These are phyloP conservation scores for Chalaropsis ovoidea DNA, from an alignment of 2,329 filamentous ascomycete genomes.

Conservation along the genomic window DNA sequence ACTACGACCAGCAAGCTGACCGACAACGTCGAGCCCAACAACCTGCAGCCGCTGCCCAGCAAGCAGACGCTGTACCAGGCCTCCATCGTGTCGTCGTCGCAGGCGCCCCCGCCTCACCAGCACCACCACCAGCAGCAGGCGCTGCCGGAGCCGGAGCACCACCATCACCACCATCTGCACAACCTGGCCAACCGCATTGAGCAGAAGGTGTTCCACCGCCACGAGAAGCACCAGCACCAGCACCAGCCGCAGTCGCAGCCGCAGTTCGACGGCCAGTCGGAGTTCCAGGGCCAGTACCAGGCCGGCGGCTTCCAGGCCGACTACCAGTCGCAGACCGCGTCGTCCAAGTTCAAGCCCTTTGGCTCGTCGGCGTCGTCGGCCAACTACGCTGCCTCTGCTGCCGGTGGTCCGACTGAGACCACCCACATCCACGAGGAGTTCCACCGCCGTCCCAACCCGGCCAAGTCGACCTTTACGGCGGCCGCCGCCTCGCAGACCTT, in stretches of 20 bases:
- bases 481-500: slow-evolving; percentile 15
- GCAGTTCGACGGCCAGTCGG: neutral
- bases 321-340: neutral
- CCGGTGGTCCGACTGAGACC: slow-evolving; percentile 10
- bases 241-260: neutral
- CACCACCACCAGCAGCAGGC: slow-evolving; percentile 17
- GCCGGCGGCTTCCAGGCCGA: slow-evolving; percentile 2
- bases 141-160: slow-evolving; percentile 16
- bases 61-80: slow-evolving; percentile 26
- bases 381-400: slow-evolving; percentile 13
- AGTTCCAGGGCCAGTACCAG: neutral
- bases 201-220: slow-evolving; percentile 6
- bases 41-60: slow-evolving; percentile 41
- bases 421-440: slow-evolving; percentile 24
- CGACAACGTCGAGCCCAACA: slow-evolving; percentile 59
- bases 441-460: slow-evolving; percentile 19
- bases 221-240: slow-evolving; percentile 5
- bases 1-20: slow-evolving; percentile 32
- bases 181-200: neutral
- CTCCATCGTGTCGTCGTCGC: slow-evolving; percentile 17
- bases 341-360: slow-evolving; percentile 5
- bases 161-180: slow-evolving; percentile 20
- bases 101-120: slow-evolving; percentile 17
- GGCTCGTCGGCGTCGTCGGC: slow-evolving; percentile 8
- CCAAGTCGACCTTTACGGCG: slow-evolving; percentile 20